Evolutionary conservation across 2,329 filamentous ascomycete species (phyloP), one percentile per base, ranked within the genome.

Genomic region (Lecanosticta acicola): DNA sequence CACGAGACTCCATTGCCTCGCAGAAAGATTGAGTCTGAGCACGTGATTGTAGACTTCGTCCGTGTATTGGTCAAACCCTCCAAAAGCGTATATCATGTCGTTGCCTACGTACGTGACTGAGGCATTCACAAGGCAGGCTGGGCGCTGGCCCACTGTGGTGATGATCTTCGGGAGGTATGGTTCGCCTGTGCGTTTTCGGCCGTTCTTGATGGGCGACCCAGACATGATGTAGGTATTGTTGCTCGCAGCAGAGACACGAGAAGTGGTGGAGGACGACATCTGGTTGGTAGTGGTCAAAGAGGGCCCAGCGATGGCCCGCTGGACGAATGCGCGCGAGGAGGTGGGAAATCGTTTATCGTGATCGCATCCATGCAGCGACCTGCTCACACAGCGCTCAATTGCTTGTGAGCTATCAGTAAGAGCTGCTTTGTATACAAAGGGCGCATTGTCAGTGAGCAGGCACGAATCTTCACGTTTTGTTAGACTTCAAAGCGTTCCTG

Each of bases 21-120:
- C 90, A 50, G 84, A 77, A 53, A 98, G 77, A 66, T 98, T 90
- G 41, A 98, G 72, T 59, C 82, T 84, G 53, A 98, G 75, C 34
- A 98, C 93, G 71, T 98, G 93, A 64, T 98, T 98, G 71, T 98
- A 98, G 14, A 98, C 84, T 72, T 98, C 93, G 66, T 98, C 93
- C 0, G 93, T 98, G 65, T 95, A 97, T 68, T 97, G 91, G 64
- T 98, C 93, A 63, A 98, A 98, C 14, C 93, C 93, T 35, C 93
- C 93, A 73, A 98, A 98, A 9, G 91, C 93, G 68, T 94, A 97
- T 59, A 98, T 97, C 68, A 93, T 83, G 66, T 97, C 93, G 70
- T 95, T 93, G 49, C 90, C 90, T 62, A 93, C 95, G 18, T 53
- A 55, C n/a, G 93, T 98, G 50, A 97, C 91, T 1, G 93, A 97